phyloP scores from a whole-genome alignment of 257 asterid genomes.

The Thymus mandschuricus region DNA sequence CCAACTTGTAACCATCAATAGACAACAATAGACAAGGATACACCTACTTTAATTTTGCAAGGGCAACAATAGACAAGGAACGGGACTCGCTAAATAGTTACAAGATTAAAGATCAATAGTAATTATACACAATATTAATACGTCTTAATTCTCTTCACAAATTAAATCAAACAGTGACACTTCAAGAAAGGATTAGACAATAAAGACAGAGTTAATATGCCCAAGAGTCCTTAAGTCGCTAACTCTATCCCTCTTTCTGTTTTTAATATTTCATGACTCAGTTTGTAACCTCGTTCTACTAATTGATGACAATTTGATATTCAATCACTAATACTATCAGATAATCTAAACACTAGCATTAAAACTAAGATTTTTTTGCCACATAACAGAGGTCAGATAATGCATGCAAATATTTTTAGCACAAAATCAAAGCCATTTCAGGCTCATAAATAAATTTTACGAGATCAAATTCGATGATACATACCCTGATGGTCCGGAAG shows the following conservation, averaged over 20 bases:
- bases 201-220: not conserved
- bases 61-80: not conserved
- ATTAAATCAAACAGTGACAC: not conserved
- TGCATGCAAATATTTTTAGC: not conserved
- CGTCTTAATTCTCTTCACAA: not conserved
- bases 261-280: not conserved
- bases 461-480: slow-evolving; percentile 31
- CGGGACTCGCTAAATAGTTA: not conserved
- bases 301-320: not conserved
- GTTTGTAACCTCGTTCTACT: not conserved
- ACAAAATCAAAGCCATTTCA: not conserved
- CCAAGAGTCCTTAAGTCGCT: not conserved
- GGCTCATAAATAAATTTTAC: not conserved
- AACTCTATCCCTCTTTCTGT: not conserved
- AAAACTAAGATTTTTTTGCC: not conserved
- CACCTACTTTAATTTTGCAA: not conserved
- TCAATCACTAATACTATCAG: not conserved
- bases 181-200: too few species aligned
- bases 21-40: not conserved
- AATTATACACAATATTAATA: not conserved
- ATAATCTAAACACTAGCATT: not conserved
- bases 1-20: not conserved
- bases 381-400: not conserved
- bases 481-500: slow-evolving; percentile 78
- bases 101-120: not conserved